Evolutionary conservation across 768 basidiomycete genomes (phyloP), one percentile per base, ranked within the genome.

Genomic region (Udeniomyces megalosporus): DNA sequence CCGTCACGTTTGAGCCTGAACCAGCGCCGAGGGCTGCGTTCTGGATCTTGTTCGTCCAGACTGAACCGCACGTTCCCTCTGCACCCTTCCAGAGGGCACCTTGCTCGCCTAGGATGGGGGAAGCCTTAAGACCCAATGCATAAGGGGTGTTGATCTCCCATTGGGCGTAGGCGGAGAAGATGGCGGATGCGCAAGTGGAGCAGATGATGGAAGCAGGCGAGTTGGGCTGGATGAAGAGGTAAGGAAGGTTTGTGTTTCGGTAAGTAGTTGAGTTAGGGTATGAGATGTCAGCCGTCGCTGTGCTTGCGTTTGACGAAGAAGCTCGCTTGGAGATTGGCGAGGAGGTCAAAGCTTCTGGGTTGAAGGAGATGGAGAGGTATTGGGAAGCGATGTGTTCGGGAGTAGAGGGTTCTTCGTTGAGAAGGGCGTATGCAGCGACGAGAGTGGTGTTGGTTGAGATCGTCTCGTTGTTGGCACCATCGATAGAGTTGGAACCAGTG

Each of bases 71-170:
- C 45, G 77, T 83, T 60, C 67, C 66, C 46, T 75, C 71, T 68
- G 91, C 77, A 61, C 76, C 80, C 24, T 69, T 67, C 80, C 87
- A 93, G 42, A 97, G 78, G 8, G 67, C 70, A 17, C 73, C 44
- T 74, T 96, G 90, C 51, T 79, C 80, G 32, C 75, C 70, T 49
- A 97, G 76, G 59, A 96, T 76, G 15, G 77, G 71, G 69, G 84
- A 86, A 68, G 78, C 77, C 62, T 66, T 57, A 29, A 95, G 69
- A 54, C 93, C 90, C 31, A 84, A 80, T 8, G 79, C 86, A 72
- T 89, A 96, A 1, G 85, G 84, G 48, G 77, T 74, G 60, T 73
- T 72, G 46, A 81, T 79, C 75, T 91, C 86, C 73, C 80, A 92
- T 61, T 76, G 73, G 73, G 88, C 82, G 79, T 87, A 99, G 10